Base-by-base conservation (phyloP, 352 stramenopile species). In the Phytophthora litchii region DNA sequence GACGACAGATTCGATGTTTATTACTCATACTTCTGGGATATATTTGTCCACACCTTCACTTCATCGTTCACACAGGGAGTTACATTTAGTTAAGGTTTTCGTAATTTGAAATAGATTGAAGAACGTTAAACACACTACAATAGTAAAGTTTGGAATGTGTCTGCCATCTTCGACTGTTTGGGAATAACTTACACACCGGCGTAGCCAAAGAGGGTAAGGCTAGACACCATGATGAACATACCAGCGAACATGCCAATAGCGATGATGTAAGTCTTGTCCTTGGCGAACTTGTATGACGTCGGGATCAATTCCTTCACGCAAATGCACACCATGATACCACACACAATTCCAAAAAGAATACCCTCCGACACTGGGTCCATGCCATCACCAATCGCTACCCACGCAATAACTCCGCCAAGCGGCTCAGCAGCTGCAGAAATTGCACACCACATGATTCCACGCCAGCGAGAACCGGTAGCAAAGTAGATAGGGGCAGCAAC, bases 401-500 rank as follows among this genome's bases (percentile, higher is more conserved):
- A 98, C 31, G 91, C 95, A 14, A 98, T 61, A 3, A 94, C 13
- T 11, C 90, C 94, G 4, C 88, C 95, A 17, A 98, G 27, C 0
- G 88, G 84, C 74, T 98, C 95, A 32, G 91, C 90, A 14, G 86
- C 23, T 3, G 94, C 94, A 7, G 86, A 96, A 36, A 98, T 71
- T 8, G 86, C 67, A 19, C 89, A 96, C 89, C 91, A 98, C 49
- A 93, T 74, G 60, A 99, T 98, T 9, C 91, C 96, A 42, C 95
- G 96, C 69, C 82, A 91, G 7, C 91, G 83, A 48, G 87, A 96
- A 8, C 94, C 94, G 3, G 96, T 98, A 6, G 94, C 92, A 59
- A 98, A 98, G 75, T 98, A 99, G 23, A 99, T 96, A 0, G 96
- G 95, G 9, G 98, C 81, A 16, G 94, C 89, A 10, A 98, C 92